These are phyloP conservation scores for Fusarium piperis DNA, from an alignment of 2,329 filamentous ascomycete species.

Conservation along the genomic window DNA sequence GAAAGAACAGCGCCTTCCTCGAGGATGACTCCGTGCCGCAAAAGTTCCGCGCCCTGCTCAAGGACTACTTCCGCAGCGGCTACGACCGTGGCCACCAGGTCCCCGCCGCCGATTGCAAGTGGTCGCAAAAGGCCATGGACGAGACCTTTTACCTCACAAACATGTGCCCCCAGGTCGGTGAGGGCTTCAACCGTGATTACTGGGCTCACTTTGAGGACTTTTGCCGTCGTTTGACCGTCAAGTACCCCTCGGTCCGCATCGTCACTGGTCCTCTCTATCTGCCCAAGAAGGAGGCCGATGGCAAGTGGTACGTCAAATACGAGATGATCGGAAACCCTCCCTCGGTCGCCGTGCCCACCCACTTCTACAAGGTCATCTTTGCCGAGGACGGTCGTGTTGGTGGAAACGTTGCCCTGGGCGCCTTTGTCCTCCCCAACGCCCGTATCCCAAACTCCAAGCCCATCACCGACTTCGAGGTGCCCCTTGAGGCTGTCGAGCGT, in stretches of 20 bases:
- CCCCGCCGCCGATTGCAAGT: constrained; percentile 94
- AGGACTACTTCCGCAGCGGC: constrained; percentile 94
- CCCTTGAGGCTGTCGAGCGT: constrained; percentile 89
- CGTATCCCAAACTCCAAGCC: constrained; percentile 88
- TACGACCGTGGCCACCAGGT: constrained; percentile 98
- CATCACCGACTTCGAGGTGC: constrained; percentile 92
- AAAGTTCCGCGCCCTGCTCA: constrained; percentile 87
- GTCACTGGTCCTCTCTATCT: constrained; percentile 95
- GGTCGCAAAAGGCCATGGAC: constrained; percentile 94
- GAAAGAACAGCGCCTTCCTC: constrained; percentile 82
- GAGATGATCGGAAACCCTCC: constrained; percentile 95
- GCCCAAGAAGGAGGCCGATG: constrained; percentile 79
- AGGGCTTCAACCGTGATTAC: constrained; percentile 99
- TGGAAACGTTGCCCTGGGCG: constrained; percentile 86
- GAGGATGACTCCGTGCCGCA: constrained; percentile 84
- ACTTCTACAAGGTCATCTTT: constrained; percentile 99
- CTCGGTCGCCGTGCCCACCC: constrained; percentile 94
- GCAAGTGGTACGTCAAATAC: constrained; percentile 95
- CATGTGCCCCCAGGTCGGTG: constrained; percentile 98
- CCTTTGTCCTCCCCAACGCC: constrained; percentile 95
- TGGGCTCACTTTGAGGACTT: constrained; percentile 99
- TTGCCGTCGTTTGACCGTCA: constrained; percentile 81
- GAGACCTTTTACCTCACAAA: constrained; percentile 93
- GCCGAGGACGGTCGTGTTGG: constrained; percentile 80
- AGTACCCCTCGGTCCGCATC: constrained; percentile 87